Base-by-base conservation (phyloP, 768 basidiomycete species). In the Coprinopsis marcescibilis region DNA sequence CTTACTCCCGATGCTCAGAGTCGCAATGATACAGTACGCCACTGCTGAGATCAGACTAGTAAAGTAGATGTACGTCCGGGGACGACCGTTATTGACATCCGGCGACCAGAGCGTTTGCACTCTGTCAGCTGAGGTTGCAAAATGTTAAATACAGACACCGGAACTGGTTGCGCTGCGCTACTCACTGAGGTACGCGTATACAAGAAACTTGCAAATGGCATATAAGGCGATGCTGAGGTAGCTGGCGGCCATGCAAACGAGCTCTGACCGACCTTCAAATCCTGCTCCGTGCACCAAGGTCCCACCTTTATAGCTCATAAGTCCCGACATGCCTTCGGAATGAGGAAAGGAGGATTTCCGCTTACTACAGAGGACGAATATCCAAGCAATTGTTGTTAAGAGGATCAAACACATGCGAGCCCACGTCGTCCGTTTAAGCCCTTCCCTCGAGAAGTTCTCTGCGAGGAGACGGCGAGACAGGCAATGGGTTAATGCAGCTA, bases 71-170 rank as follows among this genome's bases (percentile, higher is more conserved):
- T 67, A 66, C 0, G 71, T 71, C 34, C 65, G 63, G 15, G 66
- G 56, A 3, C 76, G 62, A 26, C 58, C 56, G 26, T 57, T 55
- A 2, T 58, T 53, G 6, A 57, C 54, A 10, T 61, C 63, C 3
- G 66, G 60, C 13, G 64, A 61, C 74, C 74, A 75, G 3, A 75
- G 71, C 37, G 74, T 63, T 49, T 73, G 67, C 17, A 74, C 70
- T 34, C 69, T 69, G 53, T 75, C 73, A 17, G 69, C 72, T 75
- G 48, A n/a, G 7, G 32, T 3, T 24, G 25, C 7, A 14, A 13
- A 3, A 40, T 40, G 38, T 29, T 14, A n/a, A 35, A 46, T 41
- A 19, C 20, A 43, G 35, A 50, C 27, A 21, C 27, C 45, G 10
- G 24, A 38, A 43, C 45, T 41, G 42, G 35, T 11, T 17, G n/a